phyloP scores from a whole-genome alignment of 495 filamentous ascomycete genomes.

The Daldinia vernicosa region DNA sequence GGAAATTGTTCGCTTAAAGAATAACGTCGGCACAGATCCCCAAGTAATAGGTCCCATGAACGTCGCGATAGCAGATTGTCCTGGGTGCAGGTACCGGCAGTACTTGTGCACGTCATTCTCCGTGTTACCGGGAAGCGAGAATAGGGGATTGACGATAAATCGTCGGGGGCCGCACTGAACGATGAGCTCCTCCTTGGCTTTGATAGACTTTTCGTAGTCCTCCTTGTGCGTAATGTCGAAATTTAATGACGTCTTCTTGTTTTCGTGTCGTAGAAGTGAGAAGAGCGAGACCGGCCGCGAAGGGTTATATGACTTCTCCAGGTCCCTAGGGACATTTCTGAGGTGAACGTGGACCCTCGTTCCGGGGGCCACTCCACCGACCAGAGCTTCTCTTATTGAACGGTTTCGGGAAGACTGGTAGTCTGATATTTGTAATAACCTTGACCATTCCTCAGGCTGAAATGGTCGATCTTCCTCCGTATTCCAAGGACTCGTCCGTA shows the following conservation, averaged over 20 bases:
- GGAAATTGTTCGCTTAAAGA: conserved; percentile 70
- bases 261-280: conserved; percentile 90
- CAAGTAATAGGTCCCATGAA: conserved; percentile 92
- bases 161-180: conserved; percentile 88
- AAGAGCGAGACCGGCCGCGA: conserved; percentile 74
- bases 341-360: conserved; percentile 83
- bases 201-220: conserved; percentile 74
- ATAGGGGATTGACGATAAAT: conserved; percentile 87
- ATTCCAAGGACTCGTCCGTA: conserved; percentile 87
- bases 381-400: conserved; percentile 78
- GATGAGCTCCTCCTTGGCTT: conserved; percentile 88
- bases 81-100: conserved; percentile 90
- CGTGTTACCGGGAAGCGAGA: conserved; percentile 82
- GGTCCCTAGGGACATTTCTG: conserved; percentile 70
- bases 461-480: conserved; percentile 83
- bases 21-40: conserved; percentile 88
- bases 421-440: conserved; percentile 82
- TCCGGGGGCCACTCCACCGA: conserved; percentile 85
- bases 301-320: conserved; percentile 63
- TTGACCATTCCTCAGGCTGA: conserved; percentile 88
- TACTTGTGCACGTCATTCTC: conserved; percentile 97
- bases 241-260: conserved; percentile 89
- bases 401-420: conserved; percentile 82
- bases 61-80: conserved; percentile 87
- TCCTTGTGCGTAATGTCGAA: conserved; percentile 83